phyloP scores from a whole-genome alignment of 441 rosid species.

The Populus hybrid region DNA sequence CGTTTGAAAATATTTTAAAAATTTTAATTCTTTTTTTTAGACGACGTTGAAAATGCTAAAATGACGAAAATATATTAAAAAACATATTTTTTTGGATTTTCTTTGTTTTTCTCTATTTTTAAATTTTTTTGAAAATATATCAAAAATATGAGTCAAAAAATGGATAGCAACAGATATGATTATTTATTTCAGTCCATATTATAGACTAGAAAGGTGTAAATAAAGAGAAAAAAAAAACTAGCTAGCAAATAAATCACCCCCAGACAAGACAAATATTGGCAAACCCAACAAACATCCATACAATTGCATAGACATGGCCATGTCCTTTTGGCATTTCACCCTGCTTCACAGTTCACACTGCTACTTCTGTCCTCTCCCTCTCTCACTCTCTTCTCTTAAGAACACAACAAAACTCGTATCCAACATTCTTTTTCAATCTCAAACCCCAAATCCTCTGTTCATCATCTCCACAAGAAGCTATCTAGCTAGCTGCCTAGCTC shows the following conservation, averaged over 20 bases:
- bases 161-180: no score
- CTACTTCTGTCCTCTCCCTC: neutral
- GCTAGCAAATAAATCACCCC: neutral
- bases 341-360: neutral
- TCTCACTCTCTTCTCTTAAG: neutral
- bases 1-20: no score
- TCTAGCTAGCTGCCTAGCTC: neutral
- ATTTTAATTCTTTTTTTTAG: no score
- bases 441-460: constrained; percentile 7
- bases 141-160: no score
- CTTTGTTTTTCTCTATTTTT: no score
- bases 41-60: no score
- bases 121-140: no score
- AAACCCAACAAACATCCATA: neutral
- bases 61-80: no score
- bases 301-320: neutral
- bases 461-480: neutral
- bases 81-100: no score
- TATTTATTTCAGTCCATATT: neutral
- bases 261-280: neutral
- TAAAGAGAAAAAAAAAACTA: no score
- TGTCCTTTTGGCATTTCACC: constrained; percentile 25
- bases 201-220: neutral
- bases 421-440: neutral
- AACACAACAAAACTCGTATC: neutral